Evolutionary conservation across 1,284 basidiomycete genomes (phyloP).

Genomic region (Chondrostereum purpureum): DNA sequence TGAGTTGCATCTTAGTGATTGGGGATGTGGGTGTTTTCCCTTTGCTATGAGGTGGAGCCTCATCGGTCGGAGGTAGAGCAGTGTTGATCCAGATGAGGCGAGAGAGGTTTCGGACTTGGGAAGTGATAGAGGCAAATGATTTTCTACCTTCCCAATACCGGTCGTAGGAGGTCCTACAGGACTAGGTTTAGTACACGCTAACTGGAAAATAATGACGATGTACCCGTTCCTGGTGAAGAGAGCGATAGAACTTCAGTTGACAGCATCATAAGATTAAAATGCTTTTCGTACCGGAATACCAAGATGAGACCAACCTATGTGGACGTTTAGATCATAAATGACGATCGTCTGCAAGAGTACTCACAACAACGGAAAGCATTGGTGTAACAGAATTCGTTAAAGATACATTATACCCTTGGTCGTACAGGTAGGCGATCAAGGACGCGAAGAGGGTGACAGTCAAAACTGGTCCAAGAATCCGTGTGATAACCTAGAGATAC

Average conservation of each 20-base stretch:
- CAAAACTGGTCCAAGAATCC: slow-evolving; percentile 73
- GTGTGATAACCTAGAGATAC: slow-evolving; percentile 47
- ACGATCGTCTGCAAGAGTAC: slow-evolving; percentile 33
- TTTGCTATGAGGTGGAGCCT: slow-evolving; percentile 33
- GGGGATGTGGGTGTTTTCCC: slow-evolving; percentile 41
- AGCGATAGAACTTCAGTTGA: too few relatives aligned
- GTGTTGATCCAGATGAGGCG: slow-evolving; percentile 51
- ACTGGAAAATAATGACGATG: slow-evolving; percentile 7
- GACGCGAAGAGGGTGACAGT: slow-evolving; percentile 75
- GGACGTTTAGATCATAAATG: slow-evolving; percentile 6
- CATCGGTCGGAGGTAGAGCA: slow-evolving; percentile 52
- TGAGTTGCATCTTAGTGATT: slow-evolving; percentile 52
- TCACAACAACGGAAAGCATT: slow-evolving; percentile 82
- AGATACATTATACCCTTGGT: slow-evolving; percentile 45
- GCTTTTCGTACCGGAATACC: slow-evolving; percentile 57
- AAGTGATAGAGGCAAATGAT: slow-evolving; percentile 61
- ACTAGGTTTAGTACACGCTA: slow-evolving; percentile 1
- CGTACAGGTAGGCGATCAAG: slow-evolving; percentile 51
- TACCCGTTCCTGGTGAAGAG: slow-evolving; percentile 32
- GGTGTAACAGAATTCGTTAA: slow-evolving; percentile 76
- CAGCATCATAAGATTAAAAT: slow-evolving; percentile 5
- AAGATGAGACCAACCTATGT: slow-evolving; percentile 72
- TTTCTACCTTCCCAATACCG: slow-evolving; percentile 84
- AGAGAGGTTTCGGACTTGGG: slow-evolving; percentile 36
- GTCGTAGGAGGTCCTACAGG: slow-evolving; percentile 71